Base-by-base conservation (phyloP, 2,329 filamentous ascomycete species). In the Coleophoma cylindrospora region DNA sequence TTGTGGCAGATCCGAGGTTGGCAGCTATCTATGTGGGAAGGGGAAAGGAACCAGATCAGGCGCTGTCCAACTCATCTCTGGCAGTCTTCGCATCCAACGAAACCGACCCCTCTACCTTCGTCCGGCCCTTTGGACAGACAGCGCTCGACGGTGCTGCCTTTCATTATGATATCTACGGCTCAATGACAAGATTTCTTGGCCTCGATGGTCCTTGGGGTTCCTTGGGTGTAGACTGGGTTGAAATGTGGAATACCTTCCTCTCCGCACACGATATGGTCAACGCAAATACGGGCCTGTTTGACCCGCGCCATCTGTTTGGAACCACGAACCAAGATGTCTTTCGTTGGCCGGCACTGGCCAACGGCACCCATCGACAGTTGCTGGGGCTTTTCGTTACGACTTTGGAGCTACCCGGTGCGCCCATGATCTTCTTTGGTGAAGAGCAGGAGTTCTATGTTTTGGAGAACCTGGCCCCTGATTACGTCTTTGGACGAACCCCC, bases 311-410 rank as follows among this genome's bases (percentile, higher is more conserved):
- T 59, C 76, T 85, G 73, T 84, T 76, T 60, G 81, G 81, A 44
- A 74, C 76, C 2, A 81, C 80, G 7, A 85, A 85, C 58, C 82
- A 57, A 40, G 82, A 85, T 59, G 79, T 85, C n/a, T 80, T 85
- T 57, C 72, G 81, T 27, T 85, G 81, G 81, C 81, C 81, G 9
- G 73, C 78, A 7, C 67, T 84, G 14, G 68, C 70, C 43, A 73
- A 79, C 53, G 81, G 81, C 3, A 76, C 77, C 0, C 70, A 83
- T 56, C 72, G 77, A 44, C 75, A 80, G 60, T 65, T 84, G 4
- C 65, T 84, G 7, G 81, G 74, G 7, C 69, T 77, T n/a, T 84
- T 81, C 57, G 72, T 85, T 41, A 79, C 77, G 1, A 81, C 79
- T 0, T 61, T 84, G 43, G 68, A 80, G 43, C 71, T 84, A 62